Evolutionary conservation across 257 asterid genomes (phyloP).

Genomic region (Rauvolfia tetraphylla): DNA sequence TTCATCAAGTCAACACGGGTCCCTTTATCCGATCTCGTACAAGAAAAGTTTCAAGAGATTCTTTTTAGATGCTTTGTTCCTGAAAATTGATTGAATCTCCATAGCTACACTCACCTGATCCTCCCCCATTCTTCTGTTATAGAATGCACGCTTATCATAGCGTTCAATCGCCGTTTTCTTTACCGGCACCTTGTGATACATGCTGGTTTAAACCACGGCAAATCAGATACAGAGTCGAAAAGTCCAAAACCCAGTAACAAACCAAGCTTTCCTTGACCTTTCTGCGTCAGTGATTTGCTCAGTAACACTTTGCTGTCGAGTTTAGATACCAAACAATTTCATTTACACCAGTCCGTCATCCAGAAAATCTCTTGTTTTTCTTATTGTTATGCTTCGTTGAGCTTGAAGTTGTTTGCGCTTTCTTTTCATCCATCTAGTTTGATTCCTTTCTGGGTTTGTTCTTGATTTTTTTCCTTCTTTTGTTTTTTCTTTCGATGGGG

Average conservation of each 20-base stretch:
- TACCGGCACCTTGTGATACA: background rate
- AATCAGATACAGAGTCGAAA: conserved; percentile 4
- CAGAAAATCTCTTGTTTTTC: background rate
- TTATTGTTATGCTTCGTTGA: background rate
- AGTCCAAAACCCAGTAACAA: conserved; percentile 10
- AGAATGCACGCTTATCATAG: background rate
- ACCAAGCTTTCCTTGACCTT: background rate
- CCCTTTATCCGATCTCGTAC: background rate
- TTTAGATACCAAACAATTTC: background rate
- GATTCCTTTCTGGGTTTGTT: background rate
- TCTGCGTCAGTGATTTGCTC: conserved; percentile 1
- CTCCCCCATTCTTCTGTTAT: background rate
- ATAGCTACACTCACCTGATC: too few relatives aligned
- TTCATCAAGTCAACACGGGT: background rate
- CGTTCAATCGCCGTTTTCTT: background rate
- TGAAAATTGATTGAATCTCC: background rate
- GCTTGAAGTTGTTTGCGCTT: background rate
- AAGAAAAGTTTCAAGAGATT: background rate
- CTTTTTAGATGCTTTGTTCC: background rate
- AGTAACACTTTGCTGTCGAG: conserved; percentile 8
- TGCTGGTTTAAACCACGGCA: background rate
- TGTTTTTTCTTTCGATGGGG: conserved; percentile 19
- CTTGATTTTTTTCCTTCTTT: background rate
- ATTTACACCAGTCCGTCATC: background rate
- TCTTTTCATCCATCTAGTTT: background rate